Evolutionary conservation across 441 rosid species (phyloP).

Genomic region (Aquilaria agallochum): DNA sequence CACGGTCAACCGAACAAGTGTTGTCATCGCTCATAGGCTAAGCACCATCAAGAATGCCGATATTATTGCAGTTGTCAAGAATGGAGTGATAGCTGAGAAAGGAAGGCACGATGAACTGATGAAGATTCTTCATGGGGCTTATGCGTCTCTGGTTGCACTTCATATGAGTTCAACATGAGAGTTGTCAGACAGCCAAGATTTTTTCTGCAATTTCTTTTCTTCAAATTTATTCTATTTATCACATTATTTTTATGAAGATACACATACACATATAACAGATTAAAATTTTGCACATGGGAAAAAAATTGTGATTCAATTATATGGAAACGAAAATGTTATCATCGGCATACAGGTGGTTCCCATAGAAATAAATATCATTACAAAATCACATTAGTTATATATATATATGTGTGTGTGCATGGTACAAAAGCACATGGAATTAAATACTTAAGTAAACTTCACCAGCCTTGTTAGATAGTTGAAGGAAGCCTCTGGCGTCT

Average conservation of each 20-base stretch:
- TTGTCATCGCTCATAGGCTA: constrained; percentile 21
- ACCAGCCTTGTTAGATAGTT: constrained; percentile 29
- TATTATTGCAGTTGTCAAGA: constrained; percentile 13
- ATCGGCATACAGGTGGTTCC: too few species aligned
- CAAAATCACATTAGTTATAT: too few species aligned
- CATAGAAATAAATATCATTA: too few species aligned
- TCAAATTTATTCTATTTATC: too few species aligned
- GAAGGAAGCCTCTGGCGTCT: constrained; percentile 80
- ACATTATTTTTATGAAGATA: too few species aligned
- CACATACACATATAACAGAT: too few species aligned
- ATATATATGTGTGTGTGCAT: too few species aligned
- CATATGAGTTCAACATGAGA: constrained; percentile 29
- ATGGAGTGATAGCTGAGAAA: constrained; percentile 18
- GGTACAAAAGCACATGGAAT: too few species aligned
- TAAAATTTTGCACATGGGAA: too few species aligned
- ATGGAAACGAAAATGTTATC: too few species aligned
- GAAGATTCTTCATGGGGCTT: constrained; percentile 44
- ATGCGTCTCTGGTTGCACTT: constrained; percentile 61
- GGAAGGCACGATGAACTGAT: constrained; percentile 18
- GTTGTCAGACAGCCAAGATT: background rate
- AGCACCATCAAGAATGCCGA: constrained; percentile 17
- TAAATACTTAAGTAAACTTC: constrained; percentile 33
- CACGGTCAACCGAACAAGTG: constrained; percentile 16
- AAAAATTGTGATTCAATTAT: too few species aligned
- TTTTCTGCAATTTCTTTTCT: too few species aligned